These are phyloP conservation scores for Sordaria brevicollis DNA, from an alignment of 495 filamentous ascomycete genomes.

Conservation along the genomic window DNA sequence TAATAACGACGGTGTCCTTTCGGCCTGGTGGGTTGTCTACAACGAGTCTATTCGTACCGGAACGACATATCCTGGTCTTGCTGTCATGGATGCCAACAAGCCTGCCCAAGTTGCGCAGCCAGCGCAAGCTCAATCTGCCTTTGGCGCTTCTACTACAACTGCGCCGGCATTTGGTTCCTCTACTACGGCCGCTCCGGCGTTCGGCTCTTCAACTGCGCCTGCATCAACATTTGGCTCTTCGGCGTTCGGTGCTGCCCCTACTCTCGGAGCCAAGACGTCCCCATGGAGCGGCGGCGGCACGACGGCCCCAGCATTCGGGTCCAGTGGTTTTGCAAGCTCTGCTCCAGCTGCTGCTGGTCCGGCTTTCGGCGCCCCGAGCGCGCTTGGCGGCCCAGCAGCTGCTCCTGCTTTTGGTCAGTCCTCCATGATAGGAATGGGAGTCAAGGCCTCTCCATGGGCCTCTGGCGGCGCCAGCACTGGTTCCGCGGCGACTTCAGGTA, in stretches of 20 bases:
- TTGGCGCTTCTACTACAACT: constrained; percentile 16
- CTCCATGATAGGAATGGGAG: constrained; percentile 16
- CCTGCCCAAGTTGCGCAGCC: constrained; percentile 18
- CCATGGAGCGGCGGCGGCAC: constrained; percentile 31
- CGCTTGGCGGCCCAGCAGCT: constrained; percentile 25
- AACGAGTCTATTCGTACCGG: constrained; percentile 69
- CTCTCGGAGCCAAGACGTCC: constrained; percentile 29
- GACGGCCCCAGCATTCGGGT: constrained; percentile 25
- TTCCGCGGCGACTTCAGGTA: constrained; percentile 3
- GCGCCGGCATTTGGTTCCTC: constrained; percentile 19
- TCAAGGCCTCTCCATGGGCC: constrained; percentile 33
- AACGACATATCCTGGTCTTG: constrained; percentile 60
- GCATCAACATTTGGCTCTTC: constrained; percentile 28
- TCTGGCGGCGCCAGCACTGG: constrained; percentile 19
- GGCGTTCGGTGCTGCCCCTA: constrained; percentile 30
- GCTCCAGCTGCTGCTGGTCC: constrained; percentile 16
- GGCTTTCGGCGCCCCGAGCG: constrained; percentile 39
- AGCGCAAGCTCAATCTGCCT: constrained; percentile 17
- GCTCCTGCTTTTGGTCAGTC: constrained; percentile 45
- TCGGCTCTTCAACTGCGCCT: constrained; percentile 19
- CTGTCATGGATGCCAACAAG: constrained; percentile 25
- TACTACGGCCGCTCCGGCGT: constrained; percentile 10
- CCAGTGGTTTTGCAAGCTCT: constrained; percentile 24
- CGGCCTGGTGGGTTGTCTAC: constrained; percentile 86
- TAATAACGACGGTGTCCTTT: constrained; percentile 79